Evolutionary conservation across 2,329 filamentous ascomycete species (phyloP).

Genomic region (Onygenales sp.): DNA sequence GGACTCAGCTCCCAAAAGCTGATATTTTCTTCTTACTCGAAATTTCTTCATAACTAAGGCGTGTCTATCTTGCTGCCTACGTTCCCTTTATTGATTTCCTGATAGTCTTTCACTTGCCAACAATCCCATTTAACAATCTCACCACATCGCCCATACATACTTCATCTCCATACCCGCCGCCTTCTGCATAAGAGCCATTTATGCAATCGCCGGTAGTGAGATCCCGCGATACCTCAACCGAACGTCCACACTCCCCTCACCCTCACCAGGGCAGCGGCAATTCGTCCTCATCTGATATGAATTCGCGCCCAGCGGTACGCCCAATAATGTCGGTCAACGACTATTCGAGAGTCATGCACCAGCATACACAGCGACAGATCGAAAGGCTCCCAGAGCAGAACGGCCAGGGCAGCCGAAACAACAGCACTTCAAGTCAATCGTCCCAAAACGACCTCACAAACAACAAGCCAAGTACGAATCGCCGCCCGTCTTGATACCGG

Average conservation of each 20-base stretch:
- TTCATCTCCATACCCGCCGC: neutral
- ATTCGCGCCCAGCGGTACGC: neutral
- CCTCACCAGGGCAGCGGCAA: neutral
- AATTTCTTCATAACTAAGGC: too few species aligned
- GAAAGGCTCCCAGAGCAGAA: neutral
- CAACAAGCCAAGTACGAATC: too few species aligned
- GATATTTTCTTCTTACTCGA: too few species aligned
- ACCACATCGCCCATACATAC: too few species aligned
- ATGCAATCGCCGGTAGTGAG: neutral
- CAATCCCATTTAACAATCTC: neutral
- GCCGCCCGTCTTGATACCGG: too few species aligned
- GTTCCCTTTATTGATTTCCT: too few species aligned
- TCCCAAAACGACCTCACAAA: too few species aligned
- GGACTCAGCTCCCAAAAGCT: too few species aligned
- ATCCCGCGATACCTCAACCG: neutral
- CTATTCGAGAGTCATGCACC: constrained; percentile 11
- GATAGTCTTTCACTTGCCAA: neutral
- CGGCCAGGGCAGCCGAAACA: neutral
- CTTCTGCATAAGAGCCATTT: neutral
- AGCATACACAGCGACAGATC: constrained; percentile 11
- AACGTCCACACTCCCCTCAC: neutral
- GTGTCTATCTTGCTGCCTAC: too few species aligned
- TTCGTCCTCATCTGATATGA: neutral
- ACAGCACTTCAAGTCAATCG: neutral
- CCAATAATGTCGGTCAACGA: neutral